Evolutionary conservation across 768 basidiomycete species (phyloP), one percentile per base, ranked within the genome.

Genomic region (Sarcodon aspratus): DNA sequence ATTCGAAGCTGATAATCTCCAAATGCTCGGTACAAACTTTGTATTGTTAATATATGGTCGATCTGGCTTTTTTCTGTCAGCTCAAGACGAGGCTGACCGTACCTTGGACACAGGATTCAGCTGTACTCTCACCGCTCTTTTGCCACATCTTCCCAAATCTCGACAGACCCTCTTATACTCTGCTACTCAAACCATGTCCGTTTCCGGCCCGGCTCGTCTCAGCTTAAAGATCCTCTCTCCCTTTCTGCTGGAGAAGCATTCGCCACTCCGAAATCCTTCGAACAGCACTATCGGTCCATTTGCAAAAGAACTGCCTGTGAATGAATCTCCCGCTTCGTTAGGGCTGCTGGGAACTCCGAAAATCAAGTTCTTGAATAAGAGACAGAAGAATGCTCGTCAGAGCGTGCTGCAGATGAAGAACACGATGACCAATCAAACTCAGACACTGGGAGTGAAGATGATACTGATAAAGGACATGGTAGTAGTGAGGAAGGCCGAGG

Each of bases 161-260:
- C 86, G 95, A 9, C 95, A 98, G 70, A 97, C 95, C 1, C 73
- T 98, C 35, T 81, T 98, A 48, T 98, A 97, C 69, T 96, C 93
- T 12, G 95, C 95, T 3, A 98, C 95, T 0, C 95, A 98, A 65
- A 95, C 92, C 0, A 75, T 90, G 54, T 92, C 90, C 0, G 82
- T 95, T 40, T 69, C 76, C 45, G 90, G 94, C 59, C 74, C 98
- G 11, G 94, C 92, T 1, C 84, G 93, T 8, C 77, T 99, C 10
- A 90, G 87, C 54, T 78, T 99, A 32, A 79, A 49, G 78, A 87
- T 46, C 93, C 94, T 0, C 76, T 81, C 3, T 75, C 76, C 42
- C 74, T 97, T 47, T 84, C 82, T 31, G 71, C 75, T 12, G 64
- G 67, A 21, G 68, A 69, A 32, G 65, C 70, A 35, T 66, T 66